These are phyloP conservation scores for Crithidia thermophila DNA, from an alignment of 208 protist species.

Conservation along the genomic window DNA sequence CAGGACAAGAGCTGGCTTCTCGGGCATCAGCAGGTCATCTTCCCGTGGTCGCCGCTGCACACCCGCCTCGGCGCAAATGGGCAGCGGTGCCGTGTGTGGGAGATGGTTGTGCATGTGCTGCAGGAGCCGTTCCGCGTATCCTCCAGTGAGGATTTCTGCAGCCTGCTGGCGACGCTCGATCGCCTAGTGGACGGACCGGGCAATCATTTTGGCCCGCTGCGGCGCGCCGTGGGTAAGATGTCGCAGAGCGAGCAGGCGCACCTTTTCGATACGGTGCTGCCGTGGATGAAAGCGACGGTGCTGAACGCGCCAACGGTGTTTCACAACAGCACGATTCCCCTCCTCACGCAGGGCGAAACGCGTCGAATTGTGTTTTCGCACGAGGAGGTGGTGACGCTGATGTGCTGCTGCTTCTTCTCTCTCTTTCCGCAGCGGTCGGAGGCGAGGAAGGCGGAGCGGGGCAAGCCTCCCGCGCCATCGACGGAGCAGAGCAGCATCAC, in stretches of 20 bases:
- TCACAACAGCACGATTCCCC: conserved; percentile 8
- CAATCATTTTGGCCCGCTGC: conserved; percentile 29
- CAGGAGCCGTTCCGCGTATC: neutral
- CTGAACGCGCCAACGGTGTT: conserved; percentile 35
- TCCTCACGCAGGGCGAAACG: conserved; percentile 37
- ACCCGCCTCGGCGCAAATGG: neutral
- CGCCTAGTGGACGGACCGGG: conserved; percentile 1
- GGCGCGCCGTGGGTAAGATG: conserved; percentile 31
- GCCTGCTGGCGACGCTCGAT: conserved; percentile 32
- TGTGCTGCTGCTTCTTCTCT: conserved; percentile 74
- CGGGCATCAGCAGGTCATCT: conserved; percentile 33
- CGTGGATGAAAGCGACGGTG: conserved; percentile 60
- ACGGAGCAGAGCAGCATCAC: neutral
- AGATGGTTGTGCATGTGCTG: conserved; percentile 31
- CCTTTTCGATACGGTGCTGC: conserved; percentile 56
- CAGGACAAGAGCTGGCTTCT: neutral
- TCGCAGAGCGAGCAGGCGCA: conserved; percentile 19
- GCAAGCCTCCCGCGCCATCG: neutral
- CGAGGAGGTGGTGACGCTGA: conserved; percentile 40
- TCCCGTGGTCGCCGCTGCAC: conserved; percentile 42
- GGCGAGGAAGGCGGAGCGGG: neutral
- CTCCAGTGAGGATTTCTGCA: conserved; percentile 32
- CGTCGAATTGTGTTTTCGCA: conserved; percentile 29
- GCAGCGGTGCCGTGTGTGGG: conserved; percentile 21
- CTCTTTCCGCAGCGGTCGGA: conserved; percentile 57